Evolutionary conservation across 805 yeast genomes (phyloP).

Genomic region (Lachancea waltii): DNA sequence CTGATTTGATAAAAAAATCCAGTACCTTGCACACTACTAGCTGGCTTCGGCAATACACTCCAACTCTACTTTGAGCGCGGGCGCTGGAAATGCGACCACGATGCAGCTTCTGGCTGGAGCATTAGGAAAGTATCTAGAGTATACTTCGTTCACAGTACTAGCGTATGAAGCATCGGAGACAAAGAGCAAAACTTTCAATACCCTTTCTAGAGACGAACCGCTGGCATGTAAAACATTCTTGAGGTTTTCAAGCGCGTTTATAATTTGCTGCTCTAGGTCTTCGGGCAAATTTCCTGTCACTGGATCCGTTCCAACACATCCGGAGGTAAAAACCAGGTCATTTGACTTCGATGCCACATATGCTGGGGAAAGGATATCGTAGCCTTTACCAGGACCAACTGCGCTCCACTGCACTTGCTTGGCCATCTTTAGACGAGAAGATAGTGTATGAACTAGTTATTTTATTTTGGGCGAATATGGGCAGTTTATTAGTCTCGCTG

Average conservation of each 20-base stretch:
- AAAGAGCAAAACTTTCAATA: slow-evolving; percentile 45
- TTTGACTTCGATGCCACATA: slow-evolving; percentile 27
- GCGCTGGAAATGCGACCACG: slow-evolving; percentile 45
- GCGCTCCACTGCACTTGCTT: slow-evolving; percentile 34
- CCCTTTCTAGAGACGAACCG: slow-evolving; percentile 42
- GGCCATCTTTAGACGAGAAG: no score
- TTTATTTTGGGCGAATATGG: no score
- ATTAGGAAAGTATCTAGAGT: slow-evolving; percentile 39
- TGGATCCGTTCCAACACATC: slow-evolving; percentile 39
- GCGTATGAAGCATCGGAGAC: slow-evolving; percentile 40
- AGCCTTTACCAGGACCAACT: slow-evolving; percentile 26
- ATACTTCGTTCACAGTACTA: slow-evolving; percentile 40
- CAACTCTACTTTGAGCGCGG: slow-evolving; percentile 43
- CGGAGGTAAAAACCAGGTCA: slow-evolving; percentile 45
- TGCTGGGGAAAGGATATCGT: slow-evolving; percentile 36
- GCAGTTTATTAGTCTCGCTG: no score
- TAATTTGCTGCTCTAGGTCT: slow-evolving; percentile 41
- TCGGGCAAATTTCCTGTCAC: slow-evolving; percentile 38
- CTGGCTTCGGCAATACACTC: slow-evolving; percentile 42
- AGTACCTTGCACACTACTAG: no score
- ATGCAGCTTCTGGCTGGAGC: slow-evolving; percentile 51
- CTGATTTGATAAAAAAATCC: no score
- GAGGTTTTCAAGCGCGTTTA: slow-evolving; percentile 38
- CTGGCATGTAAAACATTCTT: slow-evolving; percentile 37
- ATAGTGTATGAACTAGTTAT: no score